Conservation (phyloP, 352 stramenopile species). For the Halophytophthora polymorphica region DNA sequence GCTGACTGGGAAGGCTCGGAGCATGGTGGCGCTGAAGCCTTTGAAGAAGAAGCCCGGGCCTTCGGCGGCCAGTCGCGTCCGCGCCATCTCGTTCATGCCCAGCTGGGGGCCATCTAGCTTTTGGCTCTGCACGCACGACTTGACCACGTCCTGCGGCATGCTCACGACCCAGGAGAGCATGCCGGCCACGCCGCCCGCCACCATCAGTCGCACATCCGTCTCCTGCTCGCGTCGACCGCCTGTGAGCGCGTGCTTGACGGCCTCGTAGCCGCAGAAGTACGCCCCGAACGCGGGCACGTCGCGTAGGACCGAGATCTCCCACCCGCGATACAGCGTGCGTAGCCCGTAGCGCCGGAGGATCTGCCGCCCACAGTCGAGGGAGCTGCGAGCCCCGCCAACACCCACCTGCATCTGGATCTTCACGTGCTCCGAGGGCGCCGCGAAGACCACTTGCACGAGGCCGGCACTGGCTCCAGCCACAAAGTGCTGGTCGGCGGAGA, state of each 20-base stretch:
- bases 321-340: constrained; percentile 58
- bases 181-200: constrained; percentile 70
- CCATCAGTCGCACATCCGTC: constrained; percentile 64
- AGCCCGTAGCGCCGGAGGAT: constrained; percentile 41
- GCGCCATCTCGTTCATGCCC: constrained; percentile 42
- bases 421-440: constrained; percentile 70
- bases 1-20: constrained; percentile 80
- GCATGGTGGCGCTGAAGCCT: constrained; percentile 74
- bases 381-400: constrained; percentile 40
- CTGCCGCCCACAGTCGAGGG: constrained; percentile 43
- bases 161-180: constrained; percentile 78
- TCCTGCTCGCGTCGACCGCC: constrained; percentile 52
- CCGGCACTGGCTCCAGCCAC: constrained; percentile 56
- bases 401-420: constrained; percentile 85
- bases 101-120: constrained; percentile 35
- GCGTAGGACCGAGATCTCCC: constrained; percentile 62
- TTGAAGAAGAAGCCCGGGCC: constrained; percentile 77
- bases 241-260: constrained; percentile 56
- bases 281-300: constrained; percentile 77
- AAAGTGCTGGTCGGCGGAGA: constrained; percentile 49
- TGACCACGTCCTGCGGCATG: constrained; percentile 88
- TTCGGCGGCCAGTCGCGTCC: constrained; percentile 42
- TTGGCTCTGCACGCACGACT: constrained; percentile 87
- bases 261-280: constrained; percentile 83
- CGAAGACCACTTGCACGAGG: constrained; percentile 67